Evolutionary conservation across 78 protist species (phyloP).

Genomic region (Planoprotostelium fungivorum): DNA sequence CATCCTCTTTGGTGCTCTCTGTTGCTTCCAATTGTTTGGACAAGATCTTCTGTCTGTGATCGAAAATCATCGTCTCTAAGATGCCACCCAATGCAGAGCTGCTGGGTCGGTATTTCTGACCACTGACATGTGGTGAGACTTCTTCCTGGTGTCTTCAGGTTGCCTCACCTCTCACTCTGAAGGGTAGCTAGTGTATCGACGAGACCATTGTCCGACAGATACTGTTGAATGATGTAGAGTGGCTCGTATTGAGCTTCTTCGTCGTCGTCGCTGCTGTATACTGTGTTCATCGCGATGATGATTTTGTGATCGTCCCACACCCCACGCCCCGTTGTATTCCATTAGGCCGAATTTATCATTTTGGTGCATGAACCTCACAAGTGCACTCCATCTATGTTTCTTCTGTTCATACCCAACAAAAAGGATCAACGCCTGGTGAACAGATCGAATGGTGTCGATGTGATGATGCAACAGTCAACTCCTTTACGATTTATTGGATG

Average conservation of each 20-base stretch:
- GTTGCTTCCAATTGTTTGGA: background rate
- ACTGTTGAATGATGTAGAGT: background rate
- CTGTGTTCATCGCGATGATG: background rate
- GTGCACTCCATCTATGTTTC: too few relatives aligned
- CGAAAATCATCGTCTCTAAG: background rate
- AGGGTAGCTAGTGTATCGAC: background rate
- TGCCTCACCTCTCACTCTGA: background rate
- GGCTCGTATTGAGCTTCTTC: background rate
- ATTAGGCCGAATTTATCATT: too few relatives aligned
- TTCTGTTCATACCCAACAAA: too few relatives aligned
- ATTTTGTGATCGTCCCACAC: too few relatives aligned
- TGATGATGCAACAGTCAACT: too few relatives aligned
- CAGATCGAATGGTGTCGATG: too few relatives aligned
- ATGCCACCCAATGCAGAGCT: background rate
- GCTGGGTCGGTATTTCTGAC: background rate
- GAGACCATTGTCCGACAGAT: background rate
- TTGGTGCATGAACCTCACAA: too few relatives aligned
- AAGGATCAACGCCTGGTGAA: too few relatives aligned
- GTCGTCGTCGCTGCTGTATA: background rate
- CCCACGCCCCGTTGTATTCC: too few relatives aligned
- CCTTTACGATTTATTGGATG: constrained; percentile 52
- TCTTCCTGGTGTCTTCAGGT: background rate
- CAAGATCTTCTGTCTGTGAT: background rate
- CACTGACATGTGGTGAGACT: background rate
- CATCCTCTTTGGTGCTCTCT: background rate